Evolutionary conservation across 2,329 filamentous ascomycete genomes (phyloP).

Genomic region (Akanthomyces dipterigenus): DNA sequence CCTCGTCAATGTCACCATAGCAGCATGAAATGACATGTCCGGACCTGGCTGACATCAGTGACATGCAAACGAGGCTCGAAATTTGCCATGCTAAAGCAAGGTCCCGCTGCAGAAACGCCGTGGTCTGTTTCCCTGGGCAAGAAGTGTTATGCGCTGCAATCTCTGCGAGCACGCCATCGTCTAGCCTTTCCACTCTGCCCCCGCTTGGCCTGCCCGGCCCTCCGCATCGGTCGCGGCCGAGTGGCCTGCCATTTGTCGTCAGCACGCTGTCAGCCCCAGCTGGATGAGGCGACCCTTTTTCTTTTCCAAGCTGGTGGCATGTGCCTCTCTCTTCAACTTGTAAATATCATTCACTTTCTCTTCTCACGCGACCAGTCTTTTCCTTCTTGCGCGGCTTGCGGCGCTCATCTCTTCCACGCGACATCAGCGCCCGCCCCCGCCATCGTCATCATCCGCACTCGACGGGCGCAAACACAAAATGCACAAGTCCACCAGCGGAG

Average conservation of each 20-base stretch:
- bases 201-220: background rate
- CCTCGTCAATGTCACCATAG: background rate
- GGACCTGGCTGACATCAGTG: background rate
- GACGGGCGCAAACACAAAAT: background rate
- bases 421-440: background rate
- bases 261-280: background rate
- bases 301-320: background rate
- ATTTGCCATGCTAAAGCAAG: background rate
- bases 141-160: background rate
- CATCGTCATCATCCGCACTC: background rate
- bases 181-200: background rate
- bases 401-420: background rate
- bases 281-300: background rate
- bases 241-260: background rate
- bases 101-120: background rate
- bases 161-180: conserved; percentile 10
- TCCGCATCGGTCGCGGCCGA: conserved; percentile 1
- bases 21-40: background rate
- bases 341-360: background rate
- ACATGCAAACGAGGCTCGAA: background rate
- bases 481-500: background rate
- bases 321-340: background rate
- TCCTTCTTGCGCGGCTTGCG: background rate
- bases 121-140: background rate
- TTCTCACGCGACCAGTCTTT: no score